Percentiles rank a stretch among this genome's conserved stretches.
Evolutionary conservation across 2,329 filamentous ascomycete genomes (phyloP).

Genomic region (Neoscytalidium dimidiatum): DNA sequence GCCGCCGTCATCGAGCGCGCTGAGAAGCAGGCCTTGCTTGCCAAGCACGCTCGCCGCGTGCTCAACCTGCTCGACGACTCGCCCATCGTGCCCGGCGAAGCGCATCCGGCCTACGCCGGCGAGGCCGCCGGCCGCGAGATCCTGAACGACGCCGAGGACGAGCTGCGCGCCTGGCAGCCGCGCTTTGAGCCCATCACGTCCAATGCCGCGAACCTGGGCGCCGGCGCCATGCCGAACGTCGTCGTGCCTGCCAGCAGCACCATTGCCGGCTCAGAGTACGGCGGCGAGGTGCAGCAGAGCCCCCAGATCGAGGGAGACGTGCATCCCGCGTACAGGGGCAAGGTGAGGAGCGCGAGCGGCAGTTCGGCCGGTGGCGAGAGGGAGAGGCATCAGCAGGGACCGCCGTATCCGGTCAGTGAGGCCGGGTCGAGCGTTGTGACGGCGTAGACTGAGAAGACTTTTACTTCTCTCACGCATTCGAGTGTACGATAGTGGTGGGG

Average conservation of each 20-base stretch:
- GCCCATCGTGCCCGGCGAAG: slow-evolving; percentile 84
- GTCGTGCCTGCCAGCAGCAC: not conserved
- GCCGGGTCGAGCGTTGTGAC: not conserved
- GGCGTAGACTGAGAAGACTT: not conserved
- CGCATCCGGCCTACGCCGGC: slow-evolving; percentile 66
- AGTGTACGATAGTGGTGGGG: no score
- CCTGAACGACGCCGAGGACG: slow-evolving; percentile 88
- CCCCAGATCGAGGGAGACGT: not conserved
- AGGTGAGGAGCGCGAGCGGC: slow-evolving; percentile 6
- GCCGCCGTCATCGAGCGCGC: slow-evolving; percentile 90
- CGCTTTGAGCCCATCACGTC: slow-evolving; percentile 54
- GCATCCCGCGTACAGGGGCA: slow-evolving; percentile 15
- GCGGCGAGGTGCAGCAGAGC: slow-evolving; percentile 17
- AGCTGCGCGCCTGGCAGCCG: slow-evolving; percentile 74
- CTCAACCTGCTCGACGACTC: slow-evolving; percentile 85
- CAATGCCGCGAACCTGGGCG: slow-evolving; percentile 50
- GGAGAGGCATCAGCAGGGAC: not conserved
- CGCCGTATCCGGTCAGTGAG: slow-evolving; percentile 6
- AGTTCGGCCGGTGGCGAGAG: not conserved
- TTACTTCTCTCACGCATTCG: no score
- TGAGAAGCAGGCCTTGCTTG: slow-evolving; percentile 94
- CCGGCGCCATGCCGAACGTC: slow-evolving; percentile 45
- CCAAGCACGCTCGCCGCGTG: slow-evolving; percentile 84
- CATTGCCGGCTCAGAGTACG: slow-evolving; percentile 7
- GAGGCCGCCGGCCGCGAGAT: slow-evolving; percentile 72